Evolutionary conservation across 306 rosid species (phyloP), one percentile per base, ranked within the genome.

Genomic region (Gastrolobium villosum): DNA sequence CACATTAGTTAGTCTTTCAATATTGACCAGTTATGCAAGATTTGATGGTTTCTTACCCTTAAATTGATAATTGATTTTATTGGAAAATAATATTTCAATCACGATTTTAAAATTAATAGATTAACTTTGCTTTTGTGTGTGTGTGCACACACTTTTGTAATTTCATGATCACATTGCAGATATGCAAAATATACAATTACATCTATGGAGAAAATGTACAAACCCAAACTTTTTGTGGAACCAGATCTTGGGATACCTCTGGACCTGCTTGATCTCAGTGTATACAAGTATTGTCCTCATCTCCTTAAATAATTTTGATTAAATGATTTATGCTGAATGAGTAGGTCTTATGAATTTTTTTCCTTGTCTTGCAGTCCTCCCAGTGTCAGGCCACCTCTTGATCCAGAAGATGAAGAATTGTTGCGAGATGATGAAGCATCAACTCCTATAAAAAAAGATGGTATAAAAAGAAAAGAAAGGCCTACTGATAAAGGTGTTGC

Each of bases 401-500:
- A 80, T 74, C 89, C 90, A 13, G 98, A 93, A 87, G 99, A 95
- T 63, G 99, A 93, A 88, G 99, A 91, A 76, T 78, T 95, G 80
- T 86, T 95, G 84, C 96, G 80, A 55, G 98, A 95, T 83, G 98
- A 95, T 68, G 98, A 72, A 74, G 90, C 91, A 10, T 81, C 52
- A 60, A 91, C 93, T 70, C 99, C 99, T 74, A 81, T 91, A 14
- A 95, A 93, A 74, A 93, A 88, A 44, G 89, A 93, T 71, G 99
- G 99, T 77, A 91, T 95, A 54, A 93, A 78, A 82, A 92, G 90
- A 65, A 95, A 95, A 84, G 99, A 95, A 34, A 81, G 99, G 69
- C 99, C 99, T 13, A 95, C 99, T 32, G 99, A 95, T 87, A 90
- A 95, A 88, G 99, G 99, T 57, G 98, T 95, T 79, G 98, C 99